Evolutionary conservation across 2,329 filamentous ascomycete genomes (phyloP), one percentile per base, ranked within the genome.

Genomic region (Nothopassalora personata): DNA sequence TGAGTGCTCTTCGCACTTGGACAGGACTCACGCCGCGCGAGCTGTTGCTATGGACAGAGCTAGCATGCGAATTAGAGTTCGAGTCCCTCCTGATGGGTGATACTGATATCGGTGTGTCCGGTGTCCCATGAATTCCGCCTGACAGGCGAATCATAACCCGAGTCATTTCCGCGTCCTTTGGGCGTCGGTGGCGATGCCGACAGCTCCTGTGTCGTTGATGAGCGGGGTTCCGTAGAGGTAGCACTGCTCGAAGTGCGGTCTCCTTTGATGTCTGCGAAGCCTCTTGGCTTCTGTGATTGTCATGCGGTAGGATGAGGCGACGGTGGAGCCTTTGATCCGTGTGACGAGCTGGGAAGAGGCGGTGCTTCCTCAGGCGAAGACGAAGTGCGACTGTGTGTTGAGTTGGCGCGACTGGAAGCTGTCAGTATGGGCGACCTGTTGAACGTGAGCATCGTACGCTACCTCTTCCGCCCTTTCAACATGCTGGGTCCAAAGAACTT

Each of bases 231-330:
- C 50, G 36, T 57, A 54, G 30, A 59, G 58, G 50, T 47, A 52
- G 36, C 8, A 43, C 36, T 46, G 49, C 54, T 57, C 27, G 48
- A 36, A 48, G 56, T 43, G 39, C 39, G 4, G 13, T 18, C 58
- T 49, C 47, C 56, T 54, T 58, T 59, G 47, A 55, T 60, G 54
- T 65, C 65, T 47, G 59, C 55, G 56, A 62, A 55, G 68, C 66
- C 68, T 55, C 66, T 61, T 63, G 63, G 64, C 63, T 59, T 56
- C 67, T 67, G 64, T 67, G 61, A 63, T 67, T 67, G 67, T 67
- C 66, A 68, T 55, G 39, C 36, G 30, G 59, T 58, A 53, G 60
- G 47, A 7, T 45, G 15, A 11, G 63, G 61, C 51, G 60, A 33
- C 48, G 61, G 62, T 5, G 62, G 57, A 28, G 65, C 43, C 36